These are phyloP conservation scores for Aspergillus heteromorphus DNA, from an alignment of 495 filamentous ascomycete genomes.

Conservation along the genomic window DNA sequence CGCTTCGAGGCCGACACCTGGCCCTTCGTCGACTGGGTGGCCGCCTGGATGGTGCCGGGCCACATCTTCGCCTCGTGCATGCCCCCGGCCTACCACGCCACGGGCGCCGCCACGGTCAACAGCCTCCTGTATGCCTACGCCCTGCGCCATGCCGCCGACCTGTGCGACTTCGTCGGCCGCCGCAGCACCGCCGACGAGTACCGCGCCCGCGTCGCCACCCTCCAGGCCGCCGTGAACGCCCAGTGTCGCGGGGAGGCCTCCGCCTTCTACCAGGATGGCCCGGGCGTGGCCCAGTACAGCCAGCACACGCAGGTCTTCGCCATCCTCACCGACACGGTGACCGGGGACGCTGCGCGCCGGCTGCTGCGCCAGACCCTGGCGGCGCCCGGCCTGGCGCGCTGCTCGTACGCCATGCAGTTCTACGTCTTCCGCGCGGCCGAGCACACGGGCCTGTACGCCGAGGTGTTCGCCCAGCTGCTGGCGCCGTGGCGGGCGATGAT, in stretches of 20 bases:
- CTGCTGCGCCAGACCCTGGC: slow-evolving; percentile 5
- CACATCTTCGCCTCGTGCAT: slow-evolving; percentile 17
- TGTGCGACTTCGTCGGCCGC: slow-evolving; percentile 15
- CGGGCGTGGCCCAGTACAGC: slow-evolving; percentile 14
- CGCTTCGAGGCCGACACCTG: slow-evolving; percentile 18
- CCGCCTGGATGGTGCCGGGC: slow-evolving; percentile 18
- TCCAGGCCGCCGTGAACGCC: slow-evolving; percentile 14
- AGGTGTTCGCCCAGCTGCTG: slow-evolving; percentile 8
- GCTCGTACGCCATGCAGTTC: slow-evolving; percentile 23
- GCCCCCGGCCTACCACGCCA: slow-evolving; percentile 13
- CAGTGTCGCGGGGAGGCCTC: background rate
- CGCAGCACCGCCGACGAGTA: slow-evolving; percentile 18
- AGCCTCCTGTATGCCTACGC: slow-evolving; percentile 17
- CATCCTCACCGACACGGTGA: slow-evolving; percentile 17
- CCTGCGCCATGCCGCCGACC: slow-evolving; percentile 13
- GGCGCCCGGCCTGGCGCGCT: slow-evolving; percentile 8
- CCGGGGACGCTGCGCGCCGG: slow-evolving; percentile 4
- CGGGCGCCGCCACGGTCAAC: slow-evolving; percentile 11
- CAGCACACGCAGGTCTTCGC: slow-evolving; percentile 25
- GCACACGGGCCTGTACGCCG: slow-evolving; percentile 16
- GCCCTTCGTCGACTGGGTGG: slow-evolving; percentile 27
- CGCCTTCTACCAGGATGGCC: slow-evolving; percentile 19
- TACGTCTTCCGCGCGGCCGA: slow-evolving; percentile 23
- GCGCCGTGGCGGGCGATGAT: slow-evolving; percentile 23
- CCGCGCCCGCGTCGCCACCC: slow-evolving; percentile 2